Percentiles rank a stretch among this genome's conserved stretches.
Conservation (phyloP, 1,284 basidiomycete species). For the Moesziomyces sp. region DNA sequence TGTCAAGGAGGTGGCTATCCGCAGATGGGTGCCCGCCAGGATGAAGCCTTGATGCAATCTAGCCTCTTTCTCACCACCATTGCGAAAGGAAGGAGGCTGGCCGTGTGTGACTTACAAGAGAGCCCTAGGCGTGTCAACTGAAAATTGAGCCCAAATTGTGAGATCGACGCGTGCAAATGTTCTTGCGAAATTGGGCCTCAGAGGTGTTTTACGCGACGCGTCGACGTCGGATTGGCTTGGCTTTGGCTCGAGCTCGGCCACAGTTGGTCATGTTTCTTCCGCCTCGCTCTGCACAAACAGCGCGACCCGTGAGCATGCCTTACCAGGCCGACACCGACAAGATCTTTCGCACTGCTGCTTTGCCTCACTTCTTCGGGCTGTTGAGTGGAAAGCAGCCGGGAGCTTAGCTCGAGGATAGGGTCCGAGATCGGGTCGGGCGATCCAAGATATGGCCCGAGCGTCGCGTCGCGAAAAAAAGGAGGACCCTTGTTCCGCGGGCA, state of each 20-base stretch:
- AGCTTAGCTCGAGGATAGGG: background rate
- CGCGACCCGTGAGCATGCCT: too few relatives aligned
- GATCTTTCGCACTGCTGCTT: too few relatives aligned
- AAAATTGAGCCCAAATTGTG: background rate
- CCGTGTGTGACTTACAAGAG: background rate
- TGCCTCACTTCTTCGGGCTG: too few relatives aligned
- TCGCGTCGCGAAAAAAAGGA: slow-evolving; percentile 1
- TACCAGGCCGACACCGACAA: too few relatives aligned
- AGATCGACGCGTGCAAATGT: slow-evolving; percentile 2
- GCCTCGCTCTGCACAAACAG: too few relatives aligned
- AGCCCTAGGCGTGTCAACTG: too few relatives aligned
- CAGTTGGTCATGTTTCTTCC: too few relatives aligned
- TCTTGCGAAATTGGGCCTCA: background rate
- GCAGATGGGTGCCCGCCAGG: slow-evolving; percentile 87
- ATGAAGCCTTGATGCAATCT: slow-evolving; percentile 78
- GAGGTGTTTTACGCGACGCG: slow-evolving; percentile 33
- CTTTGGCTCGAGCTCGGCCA: too few relatives aligned
- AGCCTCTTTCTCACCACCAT: too few relatives aligned
- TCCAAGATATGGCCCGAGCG: slow-evolving; percentile 8
- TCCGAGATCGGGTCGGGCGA: background rate
- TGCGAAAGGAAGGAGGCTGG: background rate
- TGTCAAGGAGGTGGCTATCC: slow-evolving; percentile 83
- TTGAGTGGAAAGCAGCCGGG: background rate
- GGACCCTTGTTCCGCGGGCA: too few relatives aligned
- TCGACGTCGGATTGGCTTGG: background rate